These are phyloP conservation scores for Nymphaea colorata DNA, from an alignment of 164 flowering plant species.

Conservation along the genomic window DNA sequence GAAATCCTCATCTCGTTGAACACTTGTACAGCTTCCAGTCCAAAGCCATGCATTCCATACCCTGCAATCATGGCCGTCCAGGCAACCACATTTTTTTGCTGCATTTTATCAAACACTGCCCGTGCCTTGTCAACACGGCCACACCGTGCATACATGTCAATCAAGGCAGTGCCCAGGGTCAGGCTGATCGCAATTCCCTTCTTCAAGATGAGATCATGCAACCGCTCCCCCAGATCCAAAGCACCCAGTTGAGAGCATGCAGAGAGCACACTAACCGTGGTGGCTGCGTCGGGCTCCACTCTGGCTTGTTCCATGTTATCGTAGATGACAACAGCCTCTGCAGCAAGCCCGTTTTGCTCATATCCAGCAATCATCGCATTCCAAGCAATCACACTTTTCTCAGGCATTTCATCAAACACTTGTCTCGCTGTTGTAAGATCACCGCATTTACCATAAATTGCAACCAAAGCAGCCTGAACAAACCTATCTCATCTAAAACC, in stretches of 20 bases:
- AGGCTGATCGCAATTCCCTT: conserved; percentile 20
- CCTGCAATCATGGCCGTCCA: conserved; percentile 53
- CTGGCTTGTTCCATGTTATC: conserved; percentile 32
- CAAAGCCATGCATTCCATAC: conserved; percentile 51
- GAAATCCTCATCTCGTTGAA: conserved; percentile 31
- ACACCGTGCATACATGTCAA: conserved; percentile 62
- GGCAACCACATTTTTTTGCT: conserved; percentile 30
- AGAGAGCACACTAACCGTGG: conserved; percentile 21
- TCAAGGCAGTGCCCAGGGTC: conserved; percentile 34
- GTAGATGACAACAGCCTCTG: conserved; percentile 29
- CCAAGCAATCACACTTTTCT: conserved; percentile 41
- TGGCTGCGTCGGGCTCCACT: conserved; percentile 31
- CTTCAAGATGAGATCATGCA: conserved; percentile 44
- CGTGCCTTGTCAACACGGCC: conserved; percentile 39
- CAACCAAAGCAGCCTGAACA: conserved; percentile 49
- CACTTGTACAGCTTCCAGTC: conserved; percentile 31
- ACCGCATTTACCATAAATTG: conserved; percentile 55
- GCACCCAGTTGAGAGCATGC: conserved; percentile 56
- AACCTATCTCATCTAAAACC: conserved; percentile 29
- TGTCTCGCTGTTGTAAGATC: conserved; percentile 20
- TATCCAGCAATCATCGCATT: conserved; percentile 67
- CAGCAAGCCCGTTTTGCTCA: conserved; percentile 32
- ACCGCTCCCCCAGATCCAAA: conserved; percentile 44
- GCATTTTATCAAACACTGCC: conserved; percentile 27
- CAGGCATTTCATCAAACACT: conserved; percentile 31